Evolutionary conservation across 176 grass and related monocot species (phyloP).

Genomic region (Zoysia pacifica): DNA sequence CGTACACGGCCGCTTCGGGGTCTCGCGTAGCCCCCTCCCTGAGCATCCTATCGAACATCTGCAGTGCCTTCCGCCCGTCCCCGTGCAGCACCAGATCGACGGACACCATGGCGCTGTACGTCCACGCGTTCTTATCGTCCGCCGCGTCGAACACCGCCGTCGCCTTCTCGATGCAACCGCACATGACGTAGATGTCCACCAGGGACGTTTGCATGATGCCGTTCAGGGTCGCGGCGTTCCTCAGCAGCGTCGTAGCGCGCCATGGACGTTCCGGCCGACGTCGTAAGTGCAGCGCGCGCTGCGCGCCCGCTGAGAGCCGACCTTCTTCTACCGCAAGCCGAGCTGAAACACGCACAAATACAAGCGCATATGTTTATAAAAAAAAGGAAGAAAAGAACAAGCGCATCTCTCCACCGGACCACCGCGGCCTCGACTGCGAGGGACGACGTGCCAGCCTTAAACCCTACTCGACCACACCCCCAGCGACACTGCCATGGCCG

Average conservation of each 20-base stretch:
- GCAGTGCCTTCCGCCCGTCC: slow-evolving; percentile 49
- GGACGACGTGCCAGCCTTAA: slow-evolving; percentile 41
- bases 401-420: not conserved
- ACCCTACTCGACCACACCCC: slow-evolving; percentile 51
- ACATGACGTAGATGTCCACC: slow-evolving; percentile 82
- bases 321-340: slow-evolving; percentile 48
- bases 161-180: slow-evolving; percentile 56
- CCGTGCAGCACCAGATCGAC: slow-evolving; percentile 64
- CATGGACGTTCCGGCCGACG: slow-evolving; percentile 58
- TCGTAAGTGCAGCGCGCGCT: slow-evolving; percentile 52
- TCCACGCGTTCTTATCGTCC: slow-evolving; percentile 54
- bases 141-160: slow-evolving; percentile 51
- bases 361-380: too few relatives aligned
- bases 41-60: slow-evolving; percentile 65
- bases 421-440: not conserved
- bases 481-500: slow-evolving; percentile 4
- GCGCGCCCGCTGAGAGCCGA: slow-evolving; percentile 55
- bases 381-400: slow-evolving; percentile 17
- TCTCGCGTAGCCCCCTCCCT: slow-evolving; percentile 28
- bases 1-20: slow-evolving; percentile 55
- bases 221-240: slow-evolving; percentile 56
- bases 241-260: slow-evolving; percentile 36
- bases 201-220: slow-evolving; percentile 62
- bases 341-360: not conserved
- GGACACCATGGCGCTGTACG: slow-evolving; percentile 66